These are phyloP conservation scores for Neurospora sp. DNA, from an alignment of 2,329 filamentous ascomycete species.

Conservation along the genomic window DNA sequence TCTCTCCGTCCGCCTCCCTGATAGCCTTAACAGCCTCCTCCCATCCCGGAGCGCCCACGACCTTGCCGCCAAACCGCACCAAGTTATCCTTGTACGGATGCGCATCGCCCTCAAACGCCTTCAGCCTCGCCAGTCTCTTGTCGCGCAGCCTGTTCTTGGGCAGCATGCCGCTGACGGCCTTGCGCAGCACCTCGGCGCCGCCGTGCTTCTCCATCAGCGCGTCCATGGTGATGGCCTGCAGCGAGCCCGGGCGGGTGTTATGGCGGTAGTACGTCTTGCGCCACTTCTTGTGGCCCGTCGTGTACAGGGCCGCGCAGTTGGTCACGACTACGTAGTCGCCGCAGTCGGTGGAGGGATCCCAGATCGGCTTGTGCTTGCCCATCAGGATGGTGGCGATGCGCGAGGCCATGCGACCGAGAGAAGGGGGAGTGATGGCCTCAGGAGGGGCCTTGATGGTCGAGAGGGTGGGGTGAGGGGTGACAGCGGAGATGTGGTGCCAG, in stretches of 20 bases:
- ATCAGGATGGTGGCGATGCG: conserved; percentile 81
- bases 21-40: conserved; percentile 39
- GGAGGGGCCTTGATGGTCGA: conserved; percentile 40
- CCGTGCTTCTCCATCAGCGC: conserved; percentile 89
- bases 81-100: conserved; percentile 92
- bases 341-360: conserved; percentile 94
- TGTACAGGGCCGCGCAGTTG: conserved; percentile 75
- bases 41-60: conserved; percentile 45
- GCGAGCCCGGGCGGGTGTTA: conserved; percentile 76
- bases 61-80: conserved; percentile 56
- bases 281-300: conserved; percentile 82
- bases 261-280: conserved; percentile 97
- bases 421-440: conserved; percentile 51
- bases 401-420: conserved; percentile 82
- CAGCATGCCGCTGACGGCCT: conserved; percentile 93
- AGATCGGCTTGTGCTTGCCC: conserved; percentile 99
- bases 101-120: conserved; percentile 86
- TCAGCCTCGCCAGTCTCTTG: conserved; percentile 75
- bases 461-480: conserved; percentile 50
- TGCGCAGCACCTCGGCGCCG: conserved; percentile 79
- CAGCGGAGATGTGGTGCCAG: conserved; percentile 83
- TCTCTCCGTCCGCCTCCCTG: conserved; percentile 36
- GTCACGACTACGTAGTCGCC: conserved; percentile 97
- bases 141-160: conserved; percentile 92
- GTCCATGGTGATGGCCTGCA: conserved; percentile 90